Percentiles rank a stretch among this genome's conserved stretches.
Evolutionary conservation across 495 filamentous ascomycete species (phyloP).

Genomic region (Hypomontagnella monticulosa): DNA sequence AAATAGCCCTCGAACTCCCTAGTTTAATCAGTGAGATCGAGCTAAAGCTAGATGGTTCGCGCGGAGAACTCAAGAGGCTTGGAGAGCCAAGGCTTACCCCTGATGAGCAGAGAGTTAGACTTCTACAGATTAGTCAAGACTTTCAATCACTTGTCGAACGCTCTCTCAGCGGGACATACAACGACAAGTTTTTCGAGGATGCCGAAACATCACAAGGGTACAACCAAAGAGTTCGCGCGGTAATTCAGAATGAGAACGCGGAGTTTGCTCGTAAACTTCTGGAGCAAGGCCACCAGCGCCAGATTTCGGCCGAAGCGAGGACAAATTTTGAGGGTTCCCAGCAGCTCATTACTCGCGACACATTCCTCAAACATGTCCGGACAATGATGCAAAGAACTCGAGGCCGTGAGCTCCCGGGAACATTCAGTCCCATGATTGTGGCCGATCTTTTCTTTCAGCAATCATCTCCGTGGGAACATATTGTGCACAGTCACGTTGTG

Average conservation of each 20-base stretch:
- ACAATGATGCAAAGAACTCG: slow-evolving; percentile 44
- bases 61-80: slow-evolving; percentile 34
- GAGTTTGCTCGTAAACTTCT: slow-evolving; percentile 64
- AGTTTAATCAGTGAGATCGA: slow-evolving; percentile 46
- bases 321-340: neutral
- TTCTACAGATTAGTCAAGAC: slow-evolving; percentile 39
- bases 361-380: slow-evolving; percentile 46
- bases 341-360: slow-evolving; percentile 29
- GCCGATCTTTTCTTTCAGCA: slow-evolving; percentile 57
- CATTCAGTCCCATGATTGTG: slow-evolving; percentile 57
- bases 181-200: slow-evolving; percentile 49
- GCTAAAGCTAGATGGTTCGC: slow-evolving; percentile 28
- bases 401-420: slow-evolving; percentile 58
- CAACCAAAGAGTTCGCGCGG: slow-evolving; percentile 66
- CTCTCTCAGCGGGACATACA: slow-evolving; percentile 46
- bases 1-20: slow-evolving; percentile 47
- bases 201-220: slow-evolving; percentile 50
- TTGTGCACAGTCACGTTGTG: slow-evolving; percentile 40
- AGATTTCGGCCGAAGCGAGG: slow-evolving; percentile 38
- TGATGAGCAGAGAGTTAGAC: slow-evolving; percentile 42
- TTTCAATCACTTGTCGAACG: slow-evolving; percentile 45
- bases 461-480: slow-evolving; percentile 51
- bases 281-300: slow-evolving; percentile 54
- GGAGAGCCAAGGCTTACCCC: slow-evolving; percentile 41
- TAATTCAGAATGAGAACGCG: slow-evolving; percentile 66